These are phyloP conservation scores for Friedmanniomyces simplex DNA, from an alignment of 495 filamentous ascomycete species.

Conservation along the genomic window DNA sequence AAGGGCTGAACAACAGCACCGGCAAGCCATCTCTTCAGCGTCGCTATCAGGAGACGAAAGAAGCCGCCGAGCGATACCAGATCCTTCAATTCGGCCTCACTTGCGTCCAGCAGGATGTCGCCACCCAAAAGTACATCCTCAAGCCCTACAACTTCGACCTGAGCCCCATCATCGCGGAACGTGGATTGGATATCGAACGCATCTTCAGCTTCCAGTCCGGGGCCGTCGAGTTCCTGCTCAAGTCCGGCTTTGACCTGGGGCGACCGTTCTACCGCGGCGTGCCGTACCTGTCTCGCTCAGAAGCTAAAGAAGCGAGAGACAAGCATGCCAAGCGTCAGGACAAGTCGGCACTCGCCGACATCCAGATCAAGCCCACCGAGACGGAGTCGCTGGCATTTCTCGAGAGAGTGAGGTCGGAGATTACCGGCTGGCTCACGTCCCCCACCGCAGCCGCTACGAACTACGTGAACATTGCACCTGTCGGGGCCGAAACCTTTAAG, in stretches of 20 bases:
- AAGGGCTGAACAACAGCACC: conserved; percentile 14
- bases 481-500: not conserved
- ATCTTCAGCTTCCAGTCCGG: conserved; percentile 44
- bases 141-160: conserved; percentile 62
- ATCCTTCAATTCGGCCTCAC: conserved; percentile 71
- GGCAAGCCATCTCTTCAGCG: conserved; percentile 40
- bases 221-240: conserved; percentile 53
- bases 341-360: conserved; percentile 34
- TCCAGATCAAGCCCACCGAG: conserved; percentile 46
- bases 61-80: conserved; percentile 58
- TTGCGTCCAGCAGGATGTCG: conserved; percentile 41
- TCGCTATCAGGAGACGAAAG: conserved; percentile 54
- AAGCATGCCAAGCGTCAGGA: conserved; percentile 29
- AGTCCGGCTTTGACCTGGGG: conserved; percentile 53
- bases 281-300: conserved; percentile 57
- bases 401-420: conserved; percentile 34
- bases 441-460: not conserved
- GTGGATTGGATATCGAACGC: conserved; percentile 42
- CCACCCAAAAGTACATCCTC: conserved; percentile 44
- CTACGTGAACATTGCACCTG: conserved; percentile 19
- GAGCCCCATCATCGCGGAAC: conserved; percentile 42
- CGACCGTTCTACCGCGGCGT: conserved; percentile 49
- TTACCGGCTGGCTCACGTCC: conserved; percentile 40
- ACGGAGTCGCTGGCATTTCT: conserved; percentile 47
- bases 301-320: conserved; percentile 41